Evolutionary conservation across 495 filamentous ascomycete genomes (phyloP).

Genomic region (Tuber calosporum): DNA sequence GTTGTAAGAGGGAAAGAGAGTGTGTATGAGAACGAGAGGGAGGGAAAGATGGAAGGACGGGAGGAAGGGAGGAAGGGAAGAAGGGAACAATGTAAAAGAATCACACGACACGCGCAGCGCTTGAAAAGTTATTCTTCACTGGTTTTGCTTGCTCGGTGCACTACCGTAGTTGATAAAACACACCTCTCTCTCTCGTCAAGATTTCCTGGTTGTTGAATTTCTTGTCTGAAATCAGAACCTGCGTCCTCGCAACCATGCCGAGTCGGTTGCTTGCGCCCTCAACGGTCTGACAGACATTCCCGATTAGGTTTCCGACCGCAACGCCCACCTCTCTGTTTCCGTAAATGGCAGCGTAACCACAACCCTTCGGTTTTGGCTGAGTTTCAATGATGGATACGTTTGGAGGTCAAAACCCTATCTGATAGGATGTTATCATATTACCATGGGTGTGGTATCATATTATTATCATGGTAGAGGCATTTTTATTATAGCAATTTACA

Average conservation of each 20-base stretch:
- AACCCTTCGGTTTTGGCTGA: background rate
- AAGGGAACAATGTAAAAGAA: background rate
- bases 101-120: background rate
- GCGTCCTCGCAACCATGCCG: background rate
- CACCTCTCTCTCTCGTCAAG: background rate
- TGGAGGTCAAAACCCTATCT: background rate
- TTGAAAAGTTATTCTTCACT: background rate
- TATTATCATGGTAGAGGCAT: background rate
- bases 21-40: too few species aligned
- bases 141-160: background rate
- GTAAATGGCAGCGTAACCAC: background rate
- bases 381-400: background rate
- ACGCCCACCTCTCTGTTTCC: background rate
- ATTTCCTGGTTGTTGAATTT: conserved; percentile 1
- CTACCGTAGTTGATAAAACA: background rate
- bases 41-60: background rate
- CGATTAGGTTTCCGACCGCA: background rate
- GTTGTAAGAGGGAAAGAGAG: too few species aligned
- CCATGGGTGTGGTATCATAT: background rate
- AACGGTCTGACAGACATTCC: background rate
- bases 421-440: too few species aligned
- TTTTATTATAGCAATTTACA: background rate
- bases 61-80: background rate
- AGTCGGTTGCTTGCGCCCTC: background rate
- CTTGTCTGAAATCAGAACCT: background rate